These are phyloP conservation scores for Basidiobolus meristosporus DNA, from an alignment of 371 early-diverging fungal species.

Conservation along the genomic window DNA sequence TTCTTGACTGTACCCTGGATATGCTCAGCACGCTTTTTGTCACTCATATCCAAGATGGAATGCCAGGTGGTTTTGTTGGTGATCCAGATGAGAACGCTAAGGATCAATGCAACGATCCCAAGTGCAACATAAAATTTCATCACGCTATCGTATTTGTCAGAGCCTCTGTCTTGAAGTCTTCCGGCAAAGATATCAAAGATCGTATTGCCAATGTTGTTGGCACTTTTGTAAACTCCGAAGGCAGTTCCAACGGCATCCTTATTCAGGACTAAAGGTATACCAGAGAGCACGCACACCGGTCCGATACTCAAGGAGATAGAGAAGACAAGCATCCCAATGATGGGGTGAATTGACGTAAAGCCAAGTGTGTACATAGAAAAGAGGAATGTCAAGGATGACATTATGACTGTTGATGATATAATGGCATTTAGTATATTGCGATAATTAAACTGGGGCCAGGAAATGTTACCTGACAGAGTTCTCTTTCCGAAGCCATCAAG, in stretches of 20 bases:
- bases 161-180: conserved; percentile 25
- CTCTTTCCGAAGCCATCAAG: conserved; percentile 40
- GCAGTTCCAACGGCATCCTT: conserved; percentile 40
- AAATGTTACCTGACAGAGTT: conserved; percentile 23
- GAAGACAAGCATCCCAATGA: conserved; percentile 36
- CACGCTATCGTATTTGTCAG: no score
- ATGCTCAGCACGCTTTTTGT: no score
- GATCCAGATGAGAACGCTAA: no score
- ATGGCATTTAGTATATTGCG: no score
- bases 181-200: conserved; percentile 45
- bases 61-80: no score
- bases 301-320: conserved; percentile 42
- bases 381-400: not conserved
- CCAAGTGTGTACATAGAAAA: not conserved
- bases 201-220: conserved; percentile 36
- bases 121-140: no score
- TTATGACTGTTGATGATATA: not conserved
- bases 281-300: conserved; percentile 39
- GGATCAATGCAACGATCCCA: no score
- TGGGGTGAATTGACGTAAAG: conserved; percentile 7
- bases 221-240: conserved; percentile 41
- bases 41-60: no score
- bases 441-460: no score
- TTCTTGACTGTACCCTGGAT: no score
- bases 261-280: conserved; percentile 37